A percentile compares a stretch with the other conserved stretches of the same genome.
phyloP scores from a whole-genome alignment of 2,329 filamentous ascomycete genomes.

The Alternaria sp. region DNA sequence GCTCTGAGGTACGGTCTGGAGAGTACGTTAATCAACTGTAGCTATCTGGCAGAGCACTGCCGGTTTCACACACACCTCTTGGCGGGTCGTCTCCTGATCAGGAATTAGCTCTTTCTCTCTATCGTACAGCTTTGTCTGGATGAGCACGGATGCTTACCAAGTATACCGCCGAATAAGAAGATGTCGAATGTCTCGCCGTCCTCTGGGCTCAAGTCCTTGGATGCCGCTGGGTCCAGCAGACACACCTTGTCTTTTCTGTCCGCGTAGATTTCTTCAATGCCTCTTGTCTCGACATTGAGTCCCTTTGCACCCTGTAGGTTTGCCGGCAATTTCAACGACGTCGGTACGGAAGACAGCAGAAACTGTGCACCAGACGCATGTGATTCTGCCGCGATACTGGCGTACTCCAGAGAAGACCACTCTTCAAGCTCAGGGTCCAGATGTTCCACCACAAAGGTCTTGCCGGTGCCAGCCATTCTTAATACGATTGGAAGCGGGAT shows the following conservation, averaged over 20 bases:
- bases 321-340: constrained; percentile 66
- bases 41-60: not conserved
- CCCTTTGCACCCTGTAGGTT: constrained; percentile 67
- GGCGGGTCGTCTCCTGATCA: constrained; percentile 86
- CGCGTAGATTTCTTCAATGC: constrained; percentile 83
- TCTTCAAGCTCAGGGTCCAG: constrained; percentile 91
- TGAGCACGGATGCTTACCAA: constrained; percentile 66
- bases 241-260: constrained; percentile 79
- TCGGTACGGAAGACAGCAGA: constrained; percentile 81
- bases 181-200: constrained; percentile 86
- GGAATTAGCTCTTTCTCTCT: constrained; percentile 30
- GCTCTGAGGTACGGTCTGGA: constrained; percentile 90
- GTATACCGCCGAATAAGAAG: constrained; percentile 94
- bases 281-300: constrained; percentile 75
- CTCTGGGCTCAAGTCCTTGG: constrained; percentile 80
- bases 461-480: constrained; percentile 52
- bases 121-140: not conserved
- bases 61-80: constrained; percentile 69
- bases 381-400: constrained; percentile 84
- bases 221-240: constrained; percentile 85
- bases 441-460: constrained; percentile 95
- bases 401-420: constrained; percentile 95
- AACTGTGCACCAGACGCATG: constrained; percentile 72
- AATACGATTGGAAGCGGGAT: constrained; percentile 21
- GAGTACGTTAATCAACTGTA: constrained; percentile 29